These are phyloP conservation scores for Vaccinium myrtillus DNA, from an alignment of 148 eudicot genomes.

Conservation along the genomic window DNA sequence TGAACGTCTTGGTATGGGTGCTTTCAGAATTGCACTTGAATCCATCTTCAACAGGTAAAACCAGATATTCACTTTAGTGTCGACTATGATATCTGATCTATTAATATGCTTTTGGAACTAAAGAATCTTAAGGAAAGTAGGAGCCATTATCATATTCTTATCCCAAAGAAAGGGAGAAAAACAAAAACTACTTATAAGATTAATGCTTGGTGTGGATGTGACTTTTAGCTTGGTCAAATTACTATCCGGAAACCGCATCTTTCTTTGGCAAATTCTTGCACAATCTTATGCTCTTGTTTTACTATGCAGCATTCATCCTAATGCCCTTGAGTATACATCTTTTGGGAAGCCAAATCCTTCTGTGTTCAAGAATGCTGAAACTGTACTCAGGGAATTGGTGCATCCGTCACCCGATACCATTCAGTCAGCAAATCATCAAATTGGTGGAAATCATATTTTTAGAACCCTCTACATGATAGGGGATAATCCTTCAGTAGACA, in stretches of 20 bases:
- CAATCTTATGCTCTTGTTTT: slow-evolving; percentile 15
- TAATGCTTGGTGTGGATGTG: neutral
- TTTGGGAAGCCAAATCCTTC: slow-evolving; percentile 83
- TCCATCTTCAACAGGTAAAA: slow-evolving; percentile 80
- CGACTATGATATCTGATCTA: neutral
- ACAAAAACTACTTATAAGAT: neutral
- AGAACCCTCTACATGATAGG: slow-evolving; percentile 87
- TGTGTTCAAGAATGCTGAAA: slow-evolving; percentile 82
- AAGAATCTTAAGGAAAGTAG: neutral
- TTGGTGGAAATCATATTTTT: slow-evolving; percentile 36
- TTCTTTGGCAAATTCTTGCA: neutral
- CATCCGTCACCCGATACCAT: neutral
- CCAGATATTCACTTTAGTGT: neutral
- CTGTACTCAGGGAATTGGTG: slow-evolving; percentile 39
- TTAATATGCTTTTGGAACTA: neutral
- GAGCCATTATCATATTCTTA: neutral
- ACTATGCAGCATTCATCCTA: slow-evolving; percentile 72
- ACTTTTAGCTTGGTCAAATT: neutral
- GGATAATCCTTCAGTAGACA: slow-evolving; percentile 91
- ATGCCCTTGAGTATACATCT: slow-evolving; percentile 66
- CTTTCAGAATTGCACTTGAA: slow-evolving; percentile 82
- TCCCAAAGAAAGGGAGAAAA: neutral
- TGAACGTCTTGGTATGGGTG: slow-evolving; percentile 93
- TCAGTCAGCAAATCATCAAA: slow-evolving; percentile 20
- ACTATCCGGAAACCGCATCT: neutral